Evolutionary conservation across 2,329 filamentous ascomycete genomes (phyloP), one percentile per base, ranked within the genome.

Genomic region (Coccinonectria pachysandricola): DNA sequence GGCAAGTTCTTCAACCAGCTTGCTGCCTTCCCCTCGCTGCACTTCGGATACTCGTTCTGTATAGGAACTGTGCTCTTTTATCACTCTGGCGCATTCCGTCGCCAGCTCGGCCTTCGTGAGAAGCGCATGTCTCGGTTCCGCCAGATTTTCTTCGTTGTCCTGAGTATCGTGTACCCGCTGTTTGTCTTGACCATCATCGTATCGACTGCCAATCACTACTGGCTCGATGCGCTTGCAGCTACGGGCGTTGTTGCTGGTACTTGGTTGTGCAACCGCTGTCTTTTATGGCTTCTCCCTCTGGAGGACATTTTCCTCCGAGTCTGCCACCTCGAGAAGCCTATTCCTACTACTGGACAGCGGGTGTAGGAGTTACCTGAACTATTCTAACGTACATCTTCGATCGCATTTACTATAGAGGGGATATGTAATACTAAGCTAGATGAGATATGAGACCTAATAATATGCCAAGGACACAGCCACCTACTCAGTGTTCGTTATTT

Each of bases 271-370:
- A 66, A 66, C 37, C 49, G 57, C 21, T 48, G 61, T 15, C 42
- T 81, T 29, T 49, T 78, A 35, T 76, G 77, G 37, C 52, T 80
- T 34, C 44, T 79, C 12, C 64, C 66, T 0, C 29, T 79, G 4
- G 75, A 80, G 47, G 75, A 81, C 44, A 76, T 68, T 49, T 68
- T 79, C 40, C 52, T 79, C 18, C 75, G 66, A 65, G 50, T 62
- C 6, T 54, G 74, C 39, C 58, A 71, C 26, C 66, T 80, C 15
- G 69, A 79, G 43, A 80, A 79, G 53, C 74, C 74, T 1, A 56
- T 59, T 5, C 68, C 67, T 3, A 71, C 54, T 4, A 59, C 55
- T 2, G 54, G 53, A n/a, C n/a, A n/a, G n/a, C n/a, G n/a, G n/a
- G n/a, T n/a, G n/a, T n/a, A n/a, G n/a, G n/a, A n/a, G n/a, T n/a